Evolutionary conservation across 345 rosid genomes (phyloP), one percentile per base, ranked within the genome.

Genomic region (Cardamine occulta): DNA sequence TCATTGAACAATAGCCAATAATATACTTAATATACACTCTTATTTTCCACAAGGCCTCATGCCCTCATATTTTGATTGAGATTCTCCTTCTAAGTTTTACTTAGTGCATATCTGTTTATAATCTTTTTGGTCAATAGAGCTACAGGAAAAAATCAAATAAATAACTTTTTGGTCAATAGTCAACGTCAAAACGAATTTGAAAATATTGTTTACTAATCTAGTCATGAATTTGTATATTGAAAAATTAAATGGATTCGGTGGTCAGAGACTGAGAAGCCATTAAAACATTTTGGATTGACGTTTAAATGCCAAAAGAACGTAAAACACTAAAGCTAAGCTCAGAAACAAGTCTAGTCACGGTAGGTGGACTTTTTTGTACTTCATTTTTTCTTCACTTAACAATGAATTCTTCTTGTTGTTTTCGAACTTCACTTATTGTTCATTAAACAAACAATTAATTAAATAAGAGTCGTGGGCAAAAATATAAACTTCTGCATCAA

Each of bases 1-100:
- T 74, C 71, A 74, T 35, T 74, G 57, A 74, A 31, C 42, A 3
- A 65, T 1, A 64, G 0, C 19, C 19, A 72, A 15, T 39, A 28
- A 62, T 51, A 1, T 51, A 54, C 31, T 14, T 51, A 11, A n/a
- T 58, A 4, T 17, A 51, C 40, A 42, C 54, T 44, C 44, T 39
- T 53, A 53, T 18, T 39, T 62, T 63, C 63, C 54, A 52, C 54
- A 73, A 53, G 29, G 53, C 32, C 44, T 29, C 34, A 42, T 13
- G 29, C 44, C 32, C 44, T 42, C 34, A 31, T 13, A 15, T 64
- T 8, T 13, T 18, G 69, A 45, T 64, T 3, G 11, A 28, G 39
- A 45, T 12, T 28, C 69, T 12, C 28, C 23, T 32, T 18, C 21
- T 35, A 51, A 60, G 1, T 49, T 37, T 23, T 47, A 34, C 24